A percentile compares a stretch with the other conserved stretches of the same genome.
These are phyloP conservation scores for Populus davidiana DNA, from an alignment of 345 rosid genomes.

Conservation along the genomic window DNA sequence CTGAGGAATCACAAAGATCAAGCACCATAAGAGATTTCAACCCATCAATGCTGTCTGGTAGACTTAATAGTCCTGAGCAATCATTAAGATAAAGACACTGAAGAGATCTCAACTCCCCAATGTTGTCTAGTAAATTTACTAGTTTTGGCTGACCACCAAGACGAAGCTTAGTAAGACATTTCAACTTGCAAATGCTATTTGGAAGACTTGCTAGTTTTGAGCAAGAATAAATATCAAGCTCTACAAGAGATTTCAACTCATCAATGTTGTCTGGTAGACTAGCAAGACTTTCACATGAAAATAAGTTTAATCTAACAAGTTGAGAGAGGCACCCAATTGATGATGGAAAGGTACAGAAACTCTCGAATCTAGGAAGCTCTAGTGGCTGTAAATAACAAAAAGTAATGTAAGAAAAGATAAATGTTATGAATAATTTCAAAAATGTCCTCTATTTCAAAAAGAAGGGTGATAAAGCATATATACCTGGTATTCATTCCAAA, in stretches of 20 bases:
- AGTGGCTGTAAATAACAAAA: not conserved
- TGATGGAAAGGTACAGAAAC: too few species aligned
- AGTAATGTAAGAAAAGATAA: not conserved
- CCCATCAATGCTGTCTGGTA: too few species aligned
- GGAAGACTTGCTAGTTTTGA: not conserved
- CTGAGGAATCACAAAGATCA: too few species aligned
- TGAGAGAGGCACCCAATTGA: too few species aligned
- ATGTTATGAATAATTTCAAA: too few species aligned
- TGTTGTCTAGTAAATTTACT: too few species aligned
- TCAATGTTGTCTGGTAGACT: not conserved
- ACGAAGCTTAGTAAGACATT: not conserved
- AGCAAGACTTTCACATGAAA: not conserved
- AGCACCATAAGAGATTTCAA: too few species aligned
- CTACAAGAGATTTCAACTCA: not conserved
- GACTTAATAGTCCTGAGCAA: too few species aligned
- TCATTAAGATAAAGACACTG: too few species aligned
- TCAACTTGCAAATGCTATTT: not conserved
- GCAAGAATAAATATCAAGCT: not conserved
- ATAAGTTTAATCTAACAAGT: not conserved
- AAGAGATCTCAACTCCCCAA: too few species aligned
- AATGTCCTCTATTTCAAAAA: not conserved
- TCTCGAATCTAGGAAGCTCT: not conserved
- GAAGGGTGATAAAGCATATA: not conserved
- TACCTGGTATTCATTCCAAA: conserved; percentile 5
- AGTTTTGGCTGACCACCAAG: too few species aligned